Evolutionary conservation across 805 yeast species (phyloP).

Genomic region (Wickerhamiella occidentalis): DNA sequence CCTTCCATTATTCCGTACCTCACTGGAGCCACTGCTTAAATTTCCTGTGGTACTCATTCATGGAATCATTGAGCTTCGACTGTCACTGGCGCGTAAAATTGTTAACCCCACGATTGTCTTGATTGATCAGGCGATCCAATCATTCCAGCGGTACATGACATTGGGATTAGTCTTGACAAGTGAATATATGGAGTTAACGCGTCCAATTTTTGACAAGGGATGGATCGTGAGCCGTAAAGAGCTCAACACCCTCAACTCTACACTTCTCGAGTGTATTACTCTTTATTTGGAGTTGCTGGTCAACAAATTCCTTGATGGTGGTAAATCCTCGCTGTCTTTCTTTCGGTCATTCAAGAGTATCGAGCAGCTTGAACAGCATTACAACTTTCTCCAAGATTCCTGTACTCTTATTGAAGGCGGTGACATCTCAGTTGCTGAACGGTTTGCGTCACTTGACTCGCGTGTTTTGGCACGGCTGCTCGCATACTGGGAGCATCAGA

Average conservation of each 20-base stretch:
- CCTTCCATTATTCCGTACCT: constrained; percentile 50
- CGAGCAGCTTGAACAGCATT: constrained; percentile 73
- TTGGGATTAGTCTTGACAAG: constrained; percentile 65
- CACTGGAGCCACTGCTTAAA: constrained; percentile 47
- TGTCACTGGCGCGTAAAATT: constrained; percentile 64
- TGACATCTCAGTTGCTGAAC: constrained; percentile 68
- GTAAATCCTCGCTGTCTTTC: constrained; percentile 38
- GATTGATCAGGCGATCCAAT: constrained; percentile 87
- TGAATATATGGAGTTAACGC: constrained; percentile 44
- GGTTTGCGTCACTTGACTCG: constrained; percentile 52
- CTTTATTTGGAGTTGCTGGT: constrained; percentile 60
- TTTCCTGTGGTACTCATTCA: constrained; percentile 73
- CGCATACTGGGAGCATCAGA: constrained; percentile 60
- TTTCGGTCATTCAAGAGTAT: constrained; percentile 84
- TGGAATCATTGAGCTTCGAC: constrained; percentile 62
- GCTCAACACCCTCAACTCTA: constrained; percentile 52
- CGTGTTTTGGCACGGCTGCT: constrained; percentile 57
- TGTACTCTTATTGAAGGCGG: constrained; percentile 75
- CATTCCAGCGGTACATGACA: constrained; percentile 63
- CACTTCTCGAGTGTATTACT: constrained; percentile 59
- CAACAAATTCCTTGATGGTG: constrained; percentile 66
- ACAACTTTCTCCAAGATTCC: constrained; percentile 62
- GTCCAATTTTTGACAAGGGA: constrained; percentile 41
- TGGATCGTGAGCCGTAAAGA: constrained; percentile 62
- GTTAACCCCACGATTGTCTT: constrained; percentile 86